Evolutionary conservation across 768 basidiomycete genomes (phyloP).

Genomic region (Tylopilus sp.): DNA sequence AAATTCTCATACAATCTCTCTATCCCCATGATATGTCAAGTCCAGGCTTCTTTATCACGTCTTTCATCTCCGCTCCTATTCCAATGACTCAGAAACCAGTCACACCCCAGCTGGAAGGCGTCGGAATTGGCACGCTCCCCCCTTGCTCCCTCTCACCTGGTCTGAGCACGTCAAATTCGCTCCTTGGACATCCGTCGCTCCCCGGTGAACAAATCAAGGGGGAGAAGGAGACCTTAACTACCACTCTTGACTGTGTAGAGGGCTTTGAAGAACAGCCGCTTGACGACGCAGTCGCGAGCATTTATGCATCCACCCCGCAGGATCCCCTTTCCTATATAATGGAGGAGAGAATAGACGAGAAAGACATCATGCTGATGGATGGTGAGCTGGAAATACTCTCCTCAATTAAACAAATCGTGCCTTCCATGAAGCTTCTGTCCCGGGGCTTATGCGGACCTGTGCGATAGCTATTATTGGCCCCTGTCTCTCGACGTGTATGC

Average conservation of each 20-base stretch:
- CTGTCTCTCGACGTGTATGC: conserved; percentile 12
- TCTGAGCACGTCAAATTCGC: conserved; percentile 16
- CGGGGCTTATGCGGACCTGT: conserved; percentile 25
- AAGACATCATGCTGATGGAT: conserved; percentile 51
- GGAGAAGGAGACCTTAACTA: neutral
- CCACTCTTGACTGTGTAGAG: neutral
- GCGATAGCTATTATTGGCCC: conserved; percentile 17
- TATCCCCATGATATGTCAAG: conserved; percentile 29
- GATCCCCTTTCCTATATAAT: conserved; percentile 40
- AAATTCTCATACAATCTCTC: conserved; percentile 17
- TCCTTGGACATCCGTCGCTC: conserved; percentile 23
- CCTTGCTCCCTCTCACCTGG: conserved; percentile 19
- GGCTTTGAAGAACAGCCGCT: conserved; percentile 20
- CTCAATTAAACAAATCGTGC: conserved; percentile 12
- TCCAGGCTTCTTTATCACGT: conserved; percentile 32
- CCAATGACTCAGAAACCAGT: conserved; percentile 21
- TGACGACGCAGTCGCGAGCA: conserved; percentile 29
- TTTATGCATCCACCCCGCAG: conserved; percentile 29
- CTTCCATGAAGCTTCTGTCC: conserved; percentile 9
- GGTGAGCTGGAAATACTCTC: conserved; percentile 36
- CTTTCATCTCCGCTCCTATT: conserved; percentile 31
- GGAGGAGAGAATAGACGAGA: conserved; percentile 54
- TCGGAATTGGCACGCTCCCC: conserved; percentile 17
- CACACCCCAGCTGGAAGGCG: conserved; percentile 16
- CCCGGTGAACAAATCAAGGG: neutral